Evolutionary conservation across 1,284 basidiomycete genomes (phyloP).

Genomic region (Microbotryum violaceum): DNA sequence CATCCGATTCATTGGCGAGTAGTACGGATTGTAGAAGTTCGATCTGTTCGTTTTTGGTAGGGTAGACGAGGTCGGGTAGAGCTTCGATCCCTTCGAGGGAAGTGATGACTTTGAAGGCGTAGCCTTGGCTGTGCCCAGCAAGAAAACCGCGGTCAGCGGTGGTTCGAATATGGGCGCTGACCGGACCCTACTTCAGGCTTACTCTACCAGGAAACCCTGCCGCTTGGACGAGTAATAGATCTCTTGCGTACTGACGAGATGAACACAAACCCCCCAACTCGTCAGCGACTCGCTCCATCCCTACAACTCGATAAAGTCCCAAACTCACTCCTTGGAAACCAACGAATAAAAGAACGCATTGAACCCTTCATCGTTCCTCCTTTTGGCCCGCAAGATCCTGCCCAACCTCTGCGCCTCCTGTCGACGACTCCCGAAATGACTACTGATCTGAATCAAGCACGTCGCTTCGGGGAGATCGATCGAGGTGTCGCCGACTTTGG

Average conservation of each 20-base stretch:
- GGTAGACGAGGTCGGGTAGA: constrained; percentile 84
- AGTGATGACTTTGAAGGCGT: constrained; percentile 99
- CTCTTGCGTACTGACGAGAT: constrained; percentile 63
- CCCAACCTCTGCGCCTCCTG: constrained; percentile 97
- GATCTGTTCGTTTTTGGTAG: constrained; percentile 84
- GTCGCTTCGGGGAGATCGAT: constrained; percentile 99
- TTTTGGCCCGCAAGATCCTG: constrained; percentile 91
- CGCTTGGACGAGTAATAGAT: constrained; percentile 99
- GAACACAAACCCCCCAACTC: not conserved
- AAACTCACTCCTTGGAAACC: constrained; percentile 72
- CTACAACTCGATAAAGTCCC: not conserved
- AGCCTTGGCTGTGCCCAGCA: constrained; percentile 55
- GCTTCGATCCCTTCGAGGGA: constrained; percentile 86
- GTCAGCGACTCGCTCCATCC: too few species aligned
- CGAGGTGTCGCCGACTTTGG: constrained; percentile 98
- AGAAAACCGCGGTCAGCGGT: not conserved
- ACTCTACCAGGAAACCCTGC: constrained; percentile 95
- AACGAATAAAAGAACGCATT: constrained; percentile 99
- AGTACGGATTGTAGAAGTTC: constrained; percentile 87
- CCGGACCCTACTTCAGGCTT: constrained; percentile 31
- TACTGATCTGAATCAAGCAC: constrained; percentile 99
- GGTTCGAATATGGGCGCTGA: not conserved
- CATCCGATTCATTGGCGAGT: constrained; percentile 82
- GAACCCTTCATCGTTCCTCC: constrained; percentile 98
- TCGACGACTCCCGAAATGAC: constrained; percentile 94